Base-by-base conservation (phyloP, 2,329 filamentous ascomycete species). In the Ophiosphaerella herpotricha region DNA sequence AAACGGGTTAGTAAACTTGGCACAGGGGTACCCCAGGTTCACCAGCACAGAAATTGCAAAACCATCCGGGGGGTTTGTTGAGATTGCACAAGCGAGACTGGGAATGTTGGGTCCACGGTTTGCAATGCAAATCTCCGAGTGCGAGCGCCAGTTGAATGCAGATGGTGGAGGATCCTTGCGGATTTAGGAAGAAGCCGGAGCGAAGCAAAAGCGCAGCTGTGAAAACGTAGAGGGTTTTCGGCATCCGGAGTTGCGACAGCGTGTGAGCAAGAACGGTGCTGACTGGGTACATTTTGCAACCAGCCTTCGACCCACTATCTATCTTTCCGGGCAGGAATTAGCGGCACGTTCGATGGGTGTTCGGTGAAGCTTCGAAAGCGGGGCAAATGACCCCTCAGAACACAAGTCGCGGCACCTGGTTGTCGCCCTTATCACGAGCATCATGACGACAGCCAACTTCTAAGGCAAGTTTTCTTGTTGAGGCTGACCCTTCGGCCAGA, bases 61-160 rank as follows among this genome's bases (percentile, higher is more conserved):
- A 29, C 7, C 11, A 11, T 8, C 26, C 26, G 26, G 26, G 12
- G 4, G 16, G 12, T 13, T 29, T 11, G 29, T 14, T n/a, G 4
- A 33, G 36, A 43, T 51, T 39, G 36, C 43, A 39, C 43, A 46
- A 46, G 33, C 42, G 42, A 46, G 13, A 43, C 31, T 39, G 44
- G 48, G 35, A 51, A 29, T 36, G 31, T 40, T 43, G 48, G 48
- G 48, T n/a, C 43, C 48, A 51, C 34, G 46, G 46, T 42, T 5
- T 35, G 44, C 36, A 21, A n/a, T 31, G 23, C 39, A 21, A 32
- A 34, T 24, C 16, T 29, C 34, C 24, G n/a, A 21, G 31, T 7
- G n/a, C 29, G 32, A 35, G 26, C n/a, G 33, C 16, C 26, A 14
- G 23, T 23, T 13, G 14, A 18, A 41, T 39, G 39, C 24, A 43